These are phyloP conservation scores for Trichoderma sp. DNA, from an alignment of 2,329 filamentous ascomycete genomes.

Conservation along the genomic window DNA sequence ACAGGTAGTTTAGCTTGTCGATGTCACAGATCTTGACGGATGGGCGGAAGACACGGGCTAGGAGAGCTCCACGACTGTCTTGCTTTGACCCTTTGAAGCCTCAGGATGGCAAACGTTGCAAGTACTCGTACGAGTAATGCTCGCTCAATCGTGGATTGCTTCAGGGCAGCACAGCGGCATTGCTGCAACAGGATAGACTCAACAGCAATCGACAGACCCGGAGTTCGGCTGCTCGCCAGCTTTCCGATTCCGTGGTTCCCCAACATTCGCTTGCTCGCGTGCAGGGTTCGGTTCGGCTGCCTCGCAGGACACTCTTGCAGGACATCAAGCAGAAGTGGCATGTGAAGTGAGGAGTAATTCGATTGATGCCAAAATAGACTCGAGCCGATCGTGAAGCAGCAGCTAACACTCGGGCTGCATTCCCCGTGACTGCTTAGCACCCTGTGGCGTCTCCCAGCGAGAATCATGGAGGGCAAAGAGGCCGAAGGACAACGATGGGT, in stretches of 20 bases:
- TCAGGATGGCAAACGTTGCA: not conserved
- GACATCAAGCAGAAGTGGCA: not conserved
- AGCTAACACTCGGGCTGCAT: not conserved
- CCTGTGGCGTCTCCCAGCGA: not conserved
- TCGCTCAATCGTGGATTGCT: not conserved
- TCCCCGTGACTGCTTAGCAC: not conserved
- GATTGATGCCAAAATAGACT: not conserved
- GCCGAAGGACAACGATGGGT: not conserved
- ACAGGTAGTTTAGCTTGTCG: not conserved
- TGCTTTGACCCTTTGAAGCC: not conserved
- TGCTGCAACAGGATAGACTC: not conserved
- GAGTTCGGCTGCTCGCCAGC: not conserved
- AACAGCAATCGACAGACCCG: not conserved
- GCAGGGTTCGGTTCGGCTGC: not conserved
- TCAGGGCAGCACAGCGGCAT: not conserved
- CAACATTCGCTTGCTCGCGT: slow-evolving; percentile 7
- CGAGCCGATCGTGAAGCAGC: not conserved
- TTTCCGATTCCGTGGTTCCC: not conserved
- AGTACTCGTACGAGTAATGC: not conserved
- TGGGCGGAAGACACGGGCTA: not conserved
- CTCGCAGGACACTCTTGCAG: not conserved
- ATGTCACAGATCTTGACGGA: slow-evolving; percentile 12
- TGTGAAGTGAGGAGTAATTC: not conserved
- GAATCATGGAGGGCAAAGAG: not conserved
- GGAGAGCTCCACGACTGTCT: not conserved